These are phyloP conservation scores for Xylariaceae sp. DNA, from an alignment of 2,329 filamentous ascomycete species.

Conservation along the genomic window DNA sequence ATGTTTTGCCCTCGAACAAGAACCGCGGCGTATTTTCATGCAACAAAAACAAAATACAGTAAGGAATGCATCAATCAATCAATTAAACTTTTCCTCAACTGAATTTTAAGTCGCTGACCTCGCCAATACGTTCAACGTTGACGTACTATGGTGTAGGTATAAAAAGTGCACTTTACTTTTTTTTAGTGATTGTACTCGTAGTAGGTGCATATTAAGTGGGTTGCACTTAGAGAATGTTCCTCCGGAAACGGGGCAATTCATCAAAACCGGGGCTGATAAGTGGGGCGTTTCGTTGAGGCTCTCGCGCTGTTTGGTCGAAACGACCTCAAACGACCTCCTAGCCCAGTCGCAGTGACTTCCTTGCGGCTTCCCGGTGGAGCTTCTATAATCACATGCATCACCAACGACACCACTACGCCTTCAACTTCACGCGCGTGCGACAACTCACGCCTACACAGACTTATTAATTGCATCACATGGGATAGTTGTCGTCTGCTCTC, in stretches of 20 bases:
- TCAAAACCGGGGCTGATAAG: background rate
- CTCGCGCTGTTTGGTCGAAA: background rate
- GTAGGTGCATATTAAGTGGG: background rate
- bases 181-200: too few relatives aligned
- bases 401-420: background rate
- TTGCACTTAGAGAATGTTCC: background rate
- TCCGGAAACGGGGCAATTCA: background rate
- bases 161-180: too few relatives aligned
- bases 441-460: background rate
- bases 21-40: too few relatives aligned
- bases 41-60: too few relatives aligned
- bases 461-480: background rate
- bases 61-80: too few relatives aligned
- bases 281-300: background rate
- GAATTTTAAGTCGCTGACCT: too few relatives aligned
- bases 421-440: background rate
- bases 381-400: background rate
- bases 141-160: too few relatives aligned
- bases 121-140: too few relatives aligned
- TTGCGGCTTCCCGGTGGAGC: background rate
- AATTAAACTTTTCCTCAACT: too few relatives aligned
- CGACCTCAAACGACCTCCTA: background rate
- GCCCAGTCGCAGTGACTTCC: background rate
- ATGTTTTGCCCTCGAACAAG: too few relatives aligned
- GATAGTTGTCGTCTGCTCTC: background rate